Percentiles rank a stretch among this genome's conserved stretches.
phyloP scores from a whole-genome alignment of 306 rosid genomes.

The Castanopsis chinensis region DNA sequence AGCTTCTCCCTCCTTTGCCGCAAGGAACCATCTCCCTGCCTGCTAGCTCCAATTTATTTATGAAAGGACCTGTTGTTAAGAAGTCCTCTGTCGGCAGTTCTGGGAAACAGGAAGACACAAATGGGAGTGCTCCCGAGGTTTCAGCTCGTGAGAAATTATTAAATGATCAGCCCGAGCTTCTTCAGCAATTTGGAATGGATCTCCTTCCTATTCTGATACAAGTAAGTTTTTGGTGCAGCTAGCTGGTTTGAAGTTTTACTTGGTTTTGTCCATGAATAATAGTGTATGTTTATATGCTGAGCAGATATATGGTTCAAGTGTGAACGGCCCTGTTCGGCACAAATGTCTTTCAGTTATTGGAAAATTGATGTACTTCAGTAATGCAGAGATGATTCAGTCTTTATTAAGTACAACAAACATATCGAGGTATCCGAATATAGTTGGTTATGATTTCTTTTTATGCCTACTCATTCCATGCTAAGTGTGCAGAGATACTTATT shows the following conservation, averaged over 20 bases:
- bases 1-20: slow-evolving; percentile 94
- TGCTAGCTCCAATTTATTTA: slow-evolving; percentile 55
- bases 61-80: slow-evolving; percentile 71
- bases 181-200: slow-evolving; percentile 90
- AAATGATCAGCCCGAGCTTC: slow-evolving; percentile 90
- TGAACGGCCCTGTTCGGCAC: slow-evolving; percentile 93
- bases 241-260: slow-evolving; percentile 4
- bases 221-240: slow-evolving; percentile 42
- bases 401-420: slow-evolving; percentile 75
- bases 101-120: slow-evolving; percentile 71
- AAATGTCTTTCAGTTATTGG: slow-evolving; percentile 92
- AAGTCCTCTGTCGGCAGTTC: slow-evolving; percentile 72
- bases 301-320: slow-evolving; percentile 98
- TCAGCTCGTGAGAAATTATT: slow-evolving; percentile 90
- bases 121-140: slow-evolving; percentile 60
- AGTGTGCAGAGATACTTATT: slow-evolving; percentile 11
- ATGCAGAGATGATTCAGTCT: slow-evolving; percentile 94
- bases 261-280: slow-evolving; percentile 14
- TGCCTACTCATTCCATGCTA: background rate
- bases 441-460: slow-evolving; percentile 14
- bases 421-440: slow-evolving; percentile 63
- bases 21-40: slow-evolving; percentile 90
- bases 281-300: slow-evolving; percentile 16
- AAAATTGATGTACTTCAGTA: slow-evolving; percentile 90
- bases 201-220: slow-evolving; percentile 90